phyloP scores from a whole-genome alignment of 192 early-diverging fungal species.

The Coemansia aciculifera region DNA sequence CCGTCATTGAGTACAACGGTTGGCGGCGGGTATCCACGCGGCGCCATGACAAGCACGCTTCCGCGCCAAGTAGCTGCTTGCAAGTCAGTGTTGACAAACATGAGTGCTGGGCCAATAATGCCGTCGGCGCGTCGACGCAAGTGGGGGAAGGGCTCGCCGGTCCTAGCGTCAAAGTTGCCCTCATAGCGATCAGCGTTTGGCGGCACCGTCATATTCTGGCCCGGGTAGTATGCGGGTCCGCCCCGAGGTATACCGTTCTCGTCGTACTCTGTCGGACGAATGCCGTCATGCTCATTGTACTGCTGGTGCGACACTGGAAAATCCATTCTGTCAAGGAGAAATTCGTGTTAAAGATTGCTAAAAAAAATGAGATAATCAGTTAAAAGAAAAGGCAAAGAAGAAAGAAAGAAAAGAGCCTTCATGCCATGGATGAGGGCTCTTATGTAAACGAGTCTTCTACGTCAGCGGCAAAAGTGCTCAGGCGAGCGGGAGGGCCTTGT shows the following conservation, averaged over 20 bases:
- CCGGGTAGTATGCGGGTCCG: conserved; percentile 46
- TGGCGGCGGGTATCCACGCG: conserved; percentile 29
- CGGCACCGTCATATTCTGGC: conserved; percentile 10
- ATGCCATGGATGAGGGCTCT: not conserved
- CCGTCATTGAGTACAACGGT: conserved; percentile 48
- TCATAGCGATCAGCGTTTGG: conserved; percentile 42
- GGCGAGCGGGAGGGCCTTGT: not conserved
- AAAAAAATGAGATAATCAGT: conserved; percentile 8
- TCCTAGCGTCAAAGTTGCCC: conserved; percentile 52
- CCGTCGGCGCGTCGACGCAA: conserved; percentile 46
- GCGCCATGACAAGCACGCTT: conserved; percentile 57
- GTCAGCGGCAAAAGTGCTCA: not conserved
- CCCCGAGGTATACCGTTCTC: conserved; percentile 44
- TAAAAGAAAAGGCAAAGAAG: conserved; percentile 11
- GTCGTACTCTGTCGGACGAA: conserved; percentile 33
- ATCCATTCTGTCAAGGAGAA: conserved; percentile 25
- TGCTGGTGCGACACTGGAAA: conserved; percentile 45
- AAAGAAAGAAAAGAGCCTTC: not conserved
- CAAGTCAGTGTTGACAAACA: conserved; percentile 59
- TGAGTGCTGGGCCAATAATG: conserved; percentile 57
- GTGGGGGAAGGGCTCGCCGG: conserved; percentile 46
- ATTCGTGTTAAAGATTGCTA: not conserved
- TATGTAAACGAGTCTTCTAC: not conserved
- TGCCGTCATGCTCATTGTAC: conserved; percentile 25
- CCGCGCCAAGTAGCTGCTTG: conserved; percentile 57